These are phyloP conservation scores for Baudoinia panamericana DNA, from an alignment of 495 filamentous ascomycete genomes.

Conservation along the genomic window DNA sequence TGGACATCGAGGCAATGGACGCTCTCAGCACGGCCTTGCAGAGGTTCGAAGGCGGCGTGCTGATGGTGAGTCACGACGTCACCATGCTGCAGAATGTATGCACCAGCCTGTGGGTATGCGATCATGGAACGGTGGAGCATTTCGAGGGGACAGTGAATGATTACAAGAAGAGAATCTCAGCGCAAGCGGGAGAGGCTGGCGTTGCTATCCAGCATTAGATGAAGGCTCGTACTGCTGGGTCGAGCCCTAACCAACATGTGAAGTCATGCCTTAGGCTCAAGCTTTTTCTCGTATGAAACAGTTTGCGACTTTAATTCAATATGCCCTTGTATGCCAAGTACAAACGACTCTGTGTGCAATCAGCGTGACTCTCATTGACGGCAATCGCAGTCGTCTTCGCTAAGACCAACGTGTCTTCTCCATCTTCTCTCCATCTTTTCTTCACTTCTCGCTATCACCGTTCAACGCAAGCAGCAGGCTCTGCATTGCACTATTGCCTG, in stretches of 20 bases:
- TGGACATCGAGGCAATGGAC: slow-evolving; percentile 99
- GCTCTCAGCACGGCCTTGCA: slow-evolving; percentile 70
- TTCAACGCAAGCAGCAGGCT: slow-evolving; percentile 14
- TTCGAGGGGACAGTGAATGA: slow-evolving; percentile 91
- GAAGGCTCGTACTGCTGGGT: not conserved
- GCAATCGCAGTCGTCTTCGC: slow-evolving; percentile 7
- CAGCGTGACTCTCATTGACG: no score
- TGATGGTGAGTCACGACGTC: slow-evolving; percentile 99
- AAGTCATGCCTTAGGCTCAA: not conserved
- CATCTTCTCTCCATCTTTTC: not conserved
- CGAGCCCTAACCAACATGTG: not conserved
- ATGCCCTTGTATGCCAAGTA: not conserved
- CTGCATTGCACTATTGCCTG: no score
- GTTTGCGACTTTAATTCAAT: not conserved
- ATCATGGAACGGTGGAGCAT: slow-evolving; percentile 87
- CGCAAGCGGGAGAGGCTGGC: slow-evolving; percentile 76
- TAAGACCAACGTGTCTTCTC: slow-evolving; percentile 7
- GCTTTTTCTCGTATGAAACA: not conserved
- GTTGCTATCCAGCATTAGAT: slow-evolving; percentile 39
- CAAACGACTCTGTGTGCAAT: no score
- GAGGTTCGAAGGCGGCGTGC: slow-evolving; percentile 81
- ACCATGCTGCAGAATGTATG: slow-evolving; percentile 97
- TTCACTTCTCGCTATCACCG: slow-evolving; percentile 15
- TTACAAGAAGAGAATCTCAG: slow-evolving; percentile 91
- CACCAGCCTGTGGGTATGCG: slow-evolving; percentile 89